Evolutionary conservation across 2,329 filamentous ascomycete species (phyloP).

Genomic region (Fusarium robinianum): DNA sequence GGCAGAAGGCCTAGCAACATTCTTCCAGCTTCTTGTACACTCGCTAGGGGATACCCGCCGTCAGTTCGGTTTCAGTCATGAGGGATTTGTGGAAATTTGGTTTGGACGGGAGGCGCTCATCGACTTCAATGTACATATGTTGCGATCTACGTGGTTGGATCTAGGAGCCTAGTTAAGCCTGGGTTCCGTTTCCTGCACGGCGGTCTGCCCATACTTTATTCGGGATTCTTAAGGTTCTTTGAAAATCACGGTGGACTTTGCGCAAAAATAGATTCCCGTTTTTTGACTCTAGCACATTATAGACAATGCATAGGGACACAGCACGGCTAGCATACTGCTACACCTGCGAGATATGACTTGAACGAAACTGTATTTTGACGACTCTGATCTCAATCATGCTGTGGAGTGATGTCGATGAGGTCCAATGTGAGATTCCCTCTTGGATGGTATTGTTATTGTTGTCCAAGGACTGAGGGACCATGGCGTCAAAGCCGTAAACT

Average conservation of each 20-base stretch:
- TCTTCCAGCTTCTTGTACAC: constrained; percentile 46
- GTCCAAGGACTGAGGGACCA: no score
- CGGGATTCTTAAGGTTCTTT: constrained; percentile 18
- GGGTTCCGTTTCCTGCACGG: constrained; percentile 1
- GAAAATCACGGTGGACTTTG: constrained; percentile 13
- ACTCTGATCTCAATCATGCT: background rate
- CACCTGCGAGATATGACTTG: constrained; percentile 35
- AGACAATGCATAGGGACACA: constrained; percentile 2
- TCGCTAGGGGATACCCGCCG: constrained; percentile 43
- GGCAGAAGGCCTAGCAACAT: constrained; percentile 6
- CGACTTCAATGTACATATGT: constrained; percentile 41
- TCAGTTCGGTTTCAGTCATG: constrained; percentile 31
- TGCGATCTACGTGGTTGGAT: constrained; percentile 26
- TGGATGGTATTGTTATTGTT: no score
- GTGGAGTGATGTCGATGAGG: background rate
- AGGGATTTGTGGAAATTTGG: constrained; percentile 28
- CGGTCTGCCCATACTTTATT: constrained; percentile 16
- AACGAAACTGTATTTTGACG: constrained; percentile 27
- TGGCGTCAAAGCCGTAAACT: no score
- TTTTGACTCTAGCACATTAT: constrained; percentile 21
- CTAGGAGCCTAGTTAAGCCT: constrained; percentile 3
- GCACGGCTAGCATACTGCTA: constrained; percentile 21
- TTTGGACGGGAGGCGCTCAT: constrained; percentile 32
- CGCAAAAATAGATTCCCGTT: constrained; percentile 24
- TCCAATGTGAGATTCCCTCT: no score